Conservation (phyloP, 2,329 filamentous ascomycete species). For the Domatiomyces catenatus region DNA sequence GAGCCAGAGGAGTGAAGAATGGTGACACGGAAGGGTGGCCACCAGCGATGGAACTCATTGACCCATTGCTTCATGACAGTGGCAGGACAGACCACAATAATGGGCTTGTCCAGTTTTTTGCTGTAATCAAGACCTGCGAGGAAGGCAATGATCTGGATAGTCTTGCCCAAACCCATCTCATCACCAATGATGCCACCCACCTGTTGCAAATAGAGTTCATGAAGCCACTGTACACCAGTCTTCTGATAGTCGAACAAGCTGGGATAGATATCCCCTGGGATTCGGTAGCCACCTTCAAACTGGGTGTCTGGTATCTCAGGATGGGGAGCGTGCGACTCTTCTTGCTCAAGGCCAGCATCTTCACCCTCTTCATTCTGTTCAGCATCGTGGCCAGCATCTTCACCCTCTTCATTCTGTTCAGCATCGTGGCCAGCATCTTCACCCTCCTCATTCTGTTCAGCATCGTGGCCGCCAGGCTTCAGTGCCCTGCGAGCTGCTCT, state of each 20-base stretch:
- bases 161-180: constrained; percentile 98
- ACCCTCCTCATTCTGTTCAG: constrained; percentile 25
- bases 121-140: constrained; percentile 86
- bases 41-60: constrained; percentile 96
- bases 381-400: constrained; percentile 22
- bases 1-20: constrained; percentile 92
- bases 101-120: constrained; percentile 64
- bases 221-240: constrained; percentile 90
- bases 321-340: constrained; percentile 75
- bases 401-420: constrained; percentile 26
- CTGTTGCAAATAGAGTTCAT: constrained; percentile 74
- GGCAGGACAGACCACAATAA: constrained; percentile 83
- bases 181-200: constrained; percentile 93
- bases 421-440: constrained; percentile 24
- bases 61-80: constrained; percentile 97
- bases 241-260: constrained; percentile 95
- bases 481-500: constrained; percentile 41
- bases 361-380: constrained; percentile 27
- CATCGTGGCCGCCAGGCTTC: constrained; percentile 18
- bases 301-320: constrained; percentile 63
- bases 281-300: constrained; percentile 58
- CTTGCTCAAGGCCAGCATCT: constrained; percentile 19
- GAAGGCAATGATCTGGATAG: constrained; percentile 65
- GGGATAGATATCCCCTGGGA: constrained; percentile 86
- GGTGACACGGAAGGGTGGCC: constrained; percentile 92